Evolutionary conservation across 1,139 yeast species (phyloP).

Genomic region (Lodderomyces oxycetoniae): DNA sequence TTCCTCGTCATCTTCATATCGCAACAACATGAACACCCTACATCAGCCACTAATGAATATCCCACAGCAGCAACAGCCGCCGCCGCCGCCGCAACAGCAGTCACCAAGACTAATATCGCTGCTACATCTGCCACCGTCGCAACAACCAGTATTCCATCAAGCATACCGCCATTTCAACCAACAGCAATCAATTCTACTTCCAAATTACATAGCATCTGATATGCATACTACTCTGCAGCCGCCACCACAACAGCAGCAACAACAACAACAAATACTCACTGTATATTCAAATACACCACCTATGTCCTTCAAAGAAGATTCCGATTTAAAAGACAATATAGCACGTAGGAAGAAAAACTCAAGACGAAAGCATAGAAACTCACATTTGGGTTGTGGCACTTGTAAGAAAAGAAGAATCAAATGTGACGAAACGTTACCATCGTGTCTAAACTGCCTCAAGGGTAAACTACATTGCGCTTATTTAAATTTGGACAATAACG

Average conservation of each 20-base stretch:
- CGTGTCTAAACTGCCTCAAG: constrained; percentile 56
- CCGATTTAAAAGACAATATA: constrained; percentile 1
- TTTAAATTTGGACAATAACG: constrained; percentile 45
- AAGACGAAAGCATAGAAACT: constrained; percentile 58
- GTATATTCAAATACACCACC: neutral
- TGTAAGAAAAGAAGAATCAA: constrained; percentile 64
- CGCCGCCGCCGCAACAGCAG: constrained; percentile 3
- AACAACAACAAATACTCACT: neutral
- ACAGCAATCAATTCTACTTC: constrained; percentile 1
- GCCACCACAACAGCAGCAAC: constrained; percentile 1
- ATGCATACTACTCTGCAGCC: neutral
- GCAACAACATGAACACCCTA: too few species aligned
- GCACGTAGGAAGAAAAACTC: constrained; percentile 38
- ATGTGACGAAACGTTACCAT: constrained; percentile 62
- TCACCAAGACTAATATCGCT: constrained; percentile 1
- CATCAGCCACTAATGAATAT: too few species aligned
- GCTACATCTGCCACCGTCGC: constrained; percentile 1
- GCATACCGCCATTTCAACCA: constrained; percentile 1
- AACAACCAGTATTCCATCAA: neutral
- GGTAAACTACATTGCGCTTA: constrained; percentile 57
- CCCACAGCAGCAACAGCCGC: constrained; percentile 5
- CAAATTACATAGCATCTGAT: neutral
- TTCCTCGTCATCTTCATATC: too few species aligned
- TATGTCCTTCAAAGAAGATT: neutral
- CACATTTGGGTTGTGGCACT: constrained; percentile 61